Evolutionary conservation across 139 green algal species (phyloP).

Genomic region (Mesotaenium endlicherianum): DNA sequence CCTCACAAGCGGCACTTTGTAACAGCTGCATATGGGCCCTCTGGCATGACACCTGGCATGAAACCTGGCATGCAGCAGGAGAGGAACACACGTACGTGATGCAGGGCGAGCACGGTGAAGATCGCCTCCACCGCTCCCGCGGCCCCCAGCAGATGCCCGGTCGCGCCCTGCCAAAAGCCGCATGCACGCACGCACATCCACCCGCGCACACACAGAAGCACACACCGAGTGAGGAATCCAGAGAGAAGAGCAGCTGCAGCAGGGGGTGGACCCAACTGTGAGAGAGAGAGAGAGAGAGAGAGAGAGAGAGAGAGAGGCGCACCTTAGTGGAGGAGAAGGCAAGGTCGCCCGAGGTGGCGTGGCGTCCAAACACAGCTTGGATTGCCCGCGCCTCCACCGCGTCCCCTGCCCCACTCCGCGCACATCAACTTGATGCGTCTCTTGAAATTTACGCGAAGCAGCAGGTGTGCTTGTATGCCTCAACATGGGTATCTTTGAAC

Average conservation of each 20-base stretch:
- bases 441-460: not conserved
- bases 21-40: no score
- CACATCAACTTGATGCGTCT: no score
- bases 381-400: constrained; percentile 75
- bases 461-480: not conserved
- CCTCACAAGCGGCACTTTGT: no score
- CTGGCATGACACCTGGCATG: no score
- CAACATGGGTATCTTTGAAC: no score
- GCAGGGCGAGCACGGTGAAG: constrained; percentile 74
- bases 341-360: constrained; percentile 39
- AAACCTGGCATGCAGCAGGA: not conserved
- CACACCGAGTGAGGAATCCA: not conserved
- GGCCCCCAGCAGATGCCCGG: constrained; percentile 89
- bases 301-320: not conserved
- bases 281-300: not conserved
- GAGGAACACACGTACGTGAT: constrained; percentile 37
- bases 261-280: not conserved
- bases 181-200: not conserved
- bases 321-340: constrained; percentile 46
- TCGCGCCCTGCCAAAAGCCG: constrained; percentile 25
- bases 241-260: not conserved
- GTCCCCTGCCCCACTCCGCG: constrained; percentile 78
- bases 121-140: constrained; percentile 69
- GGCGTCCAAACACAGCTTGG: constrained; percentile 64
- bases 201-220: not conserved